Evolutionary conservation across 2,329 filamentous ascomycete genomes (phyloP).

Genomic region (Cercospora sp.): DNA sequence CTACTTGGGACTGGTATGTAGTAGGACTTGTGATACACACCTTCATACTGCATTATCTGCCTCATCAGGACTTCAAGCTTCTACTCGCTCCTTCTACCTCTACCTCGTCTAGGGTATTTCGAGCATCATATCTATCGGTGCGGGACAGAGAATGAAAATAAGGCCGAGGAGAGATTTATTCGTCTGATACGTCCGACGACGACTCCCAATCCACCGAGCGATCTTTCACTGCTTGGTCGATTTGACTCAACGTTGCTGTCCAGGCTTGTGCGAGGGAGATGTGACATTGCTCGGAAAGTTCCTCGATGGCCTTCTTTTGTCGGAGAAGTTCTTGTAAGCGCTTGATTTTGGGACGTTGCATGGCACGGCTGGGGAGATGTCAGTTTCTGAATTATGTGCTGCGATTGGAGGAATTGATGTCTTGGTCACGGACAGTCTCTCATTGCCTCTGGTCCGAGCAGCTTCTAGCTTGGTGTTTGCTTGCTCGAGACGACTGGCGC

Average conservation of each 20-base stretch:
- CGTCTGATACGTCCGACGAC: background rate
- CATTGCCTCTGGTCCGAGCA: slow-evolving; percentile 8
- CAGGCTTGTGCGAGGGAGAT: slow-evolving; percentile 19
- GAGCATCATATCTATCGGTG: too few species aligned
- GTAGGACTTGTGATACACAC: background rate
- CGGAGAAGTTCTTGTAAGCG: slow-evolving; percentile 27
- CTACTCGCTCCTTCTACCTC: too few species aligned
- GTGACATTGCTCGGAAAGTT: slow-evolving; percentile 17
- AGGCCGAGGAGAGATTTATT: background rate
- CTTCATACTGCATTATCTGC: background rate
- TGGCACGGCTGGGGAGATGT: background rate
- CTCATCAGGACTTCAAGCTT: too few species aligned
- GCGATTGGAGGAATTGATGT: background rate
- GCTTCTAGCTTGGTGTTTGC: slow-evolving; percentile 18
- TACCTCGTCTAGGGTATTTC: too few species aligned
- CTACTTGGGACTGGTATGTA: background rate
- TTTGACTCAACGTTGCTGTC: slow-evolving; percentile 22
- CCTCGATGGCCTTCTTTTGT: slow-evolving; percentile 24
- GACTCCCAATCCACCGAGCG: slow-evolving; percentile 17
- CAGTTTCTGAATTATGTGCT: background rate
- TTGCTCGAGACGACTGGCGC: slow-evolving; percentile 13
- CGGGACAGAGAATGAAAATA: too few species aligned
- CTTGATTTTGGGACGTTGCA: slow-evolving; percentile 27
- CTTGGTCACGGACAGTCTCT: slow-evolving; percentile 11
- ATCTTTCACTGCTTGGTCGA: slow-evolving; percentile 24